Conservation (phyloP, 345 rosid genomes). For the Ceriops zippeliana region DNA sequence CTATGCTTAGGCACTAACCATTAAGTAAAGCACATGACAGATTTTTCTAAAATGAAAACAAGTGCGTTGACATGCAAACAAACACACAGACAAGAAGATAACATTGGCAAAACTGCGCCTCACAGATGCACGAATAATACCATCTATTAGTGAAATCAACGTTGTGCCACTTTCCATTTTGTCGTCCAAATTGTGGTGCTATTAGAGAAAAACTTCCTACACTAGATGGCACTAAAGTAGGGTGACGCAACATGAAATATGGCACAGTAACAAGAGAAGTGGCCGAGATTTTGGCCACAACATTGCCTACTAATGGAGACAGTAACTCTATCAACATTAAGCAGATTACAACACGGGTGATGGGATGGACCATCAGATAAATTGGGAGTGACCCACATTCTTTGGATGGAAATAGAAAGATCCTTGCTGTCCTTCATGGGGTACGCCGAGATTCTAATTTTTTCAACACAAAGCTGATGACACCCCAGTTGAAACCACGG, state of each 20-base stretch:
- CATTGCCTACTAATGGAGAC: slow-evolving; percentile 13
- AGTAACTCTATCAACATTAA: slow-evolving; percentile 16
- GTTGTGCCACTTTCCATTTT: slow-evolving; percentile 21
- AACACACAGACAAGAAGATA: slow-evolving; percentile 10
- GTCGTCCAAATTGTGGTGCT: slow-evolving; percentile 13
- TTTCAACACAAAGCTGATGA: slow-evolving; percentile 47
- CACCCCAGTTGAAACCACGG: slow-evolving; percentile 78
- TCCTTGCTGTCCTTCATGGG: slow-evolving; percentile 20
- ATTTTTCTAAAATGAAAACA: not conserved
- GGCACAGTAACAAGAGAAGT: slow-evolving; percentile 18
- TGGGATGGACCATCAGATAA: slow-evolving; percentile 12
- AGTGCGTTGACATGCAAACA: slow-evolving; percentile 14
- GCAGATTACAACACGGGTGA: slow-evolving; percentile 6
- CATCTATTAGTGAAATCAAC: slow-evolving; percentile 4
- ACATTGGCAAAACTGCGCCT: slow-evolving; percentile 9
- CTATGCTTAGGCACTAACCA: not conserved
- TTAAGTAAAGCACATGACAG: not conserved
- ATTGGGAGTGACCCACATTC: slow-evolving; percentile 7
- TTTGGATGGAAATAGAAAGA: not conserved
- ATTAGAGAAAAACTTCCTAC: not conserved
- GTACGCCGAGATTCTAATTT: slow-evolving; percentile 52
- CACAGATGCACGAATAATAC: slow-evolving; percentile 18
- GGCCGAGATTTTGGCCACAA: slow-evolving; percentile 20
- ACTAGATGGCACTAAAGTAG: slow-evolving; percentile 19
- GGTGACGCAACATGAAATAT: slow-evolving; percentile 16